A percentile compares a stretch with the other conserved stretches of the same genome.
Conservation (phyloP, 2,329 filamentous ascomycete genomes). For the Arthrobotrys musiformis region DNA sequence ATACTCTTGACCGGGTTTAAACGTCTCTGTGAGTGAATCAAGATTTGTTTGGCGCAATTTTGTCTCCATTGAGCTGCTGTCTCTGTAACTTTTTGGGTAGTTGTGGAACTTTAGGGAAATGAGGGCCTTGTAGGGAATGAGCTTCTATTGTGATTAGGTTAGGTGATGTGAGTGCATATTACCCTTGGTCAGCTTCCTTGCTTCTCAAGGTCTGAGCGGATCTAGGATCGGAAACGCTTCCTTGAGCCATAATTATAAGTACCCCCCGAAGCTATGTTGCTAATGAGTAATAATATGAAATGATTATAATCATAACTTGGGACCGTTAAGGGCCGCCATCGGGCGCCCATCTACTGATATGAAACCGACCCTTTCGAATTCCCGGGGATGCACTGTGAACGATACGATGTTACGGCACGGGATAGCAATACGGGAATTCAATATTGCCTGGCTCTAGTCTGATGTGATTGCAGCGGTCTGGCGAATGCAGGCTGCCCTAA, state of each 20-base stretch:
- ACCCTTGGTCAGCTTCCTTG: not conserved
- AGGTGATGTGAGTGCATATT: not conserved
- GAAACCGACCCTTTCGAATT: not conserved
- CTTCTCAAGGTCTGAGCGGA: not conserved
- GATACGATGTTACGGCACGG: not conserved
- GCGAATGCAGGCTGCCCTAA: not conserved
- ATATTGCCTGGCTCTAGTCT: not conserved
- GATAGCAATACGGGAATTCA: not conserved
- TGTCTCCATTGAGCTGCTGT: not conserved
- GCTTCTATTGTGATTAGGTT: not conserved
- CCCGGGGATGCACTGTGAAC: not conserved
- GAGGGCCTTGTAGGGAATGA: not conserved
- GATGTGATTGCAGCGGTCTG: not conserved
- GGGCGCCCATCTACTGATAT: not conserved
- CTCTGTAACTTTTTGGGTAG: not conserved
- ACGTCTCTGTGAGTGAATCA: not conserved
- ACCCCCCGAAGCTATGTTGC: not conserved
- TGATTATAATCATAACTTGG: not conserved
- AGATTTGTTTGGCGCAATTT: constrained; percentile 6
- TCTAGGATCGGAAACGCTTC: constrained; percentile 8
- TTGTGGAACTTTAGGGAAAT: not conserved
- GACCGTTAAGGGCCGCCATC: not conserved
- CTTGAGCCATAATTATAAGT: not conserved
- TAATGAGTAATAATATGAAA: too few species aligned
- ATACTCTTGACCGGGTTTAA: not conserved